These are phyloP conservation scores for Pseudocercospora fuligena DNA, from an alignment of 2,329 filamentous ascomycete species.

Conservation along the genomic window DNA sequence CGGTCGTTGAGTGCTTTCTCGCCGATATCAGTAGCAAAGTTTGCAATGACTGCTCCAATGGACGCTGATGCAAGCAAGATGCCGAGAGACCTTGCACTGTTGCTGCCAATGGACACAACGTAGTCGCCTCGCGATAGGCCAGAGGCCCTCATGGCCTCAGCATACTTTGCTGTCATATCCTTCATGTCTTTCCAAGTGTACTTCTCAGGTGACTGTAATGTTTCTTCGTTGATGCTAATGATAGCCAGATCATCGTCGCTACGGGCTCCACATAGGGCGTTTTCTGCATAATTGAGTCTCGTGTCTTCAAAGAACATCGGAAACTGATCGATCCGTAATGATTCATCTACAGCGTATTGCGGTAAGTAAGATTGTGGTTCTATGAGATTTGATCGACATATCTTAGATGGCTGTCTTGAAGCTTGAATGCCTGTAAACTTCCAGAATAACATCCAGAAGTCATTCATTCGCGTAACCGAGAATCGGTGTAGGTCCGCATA, in stretches of 20 bases:
- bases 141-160: constrained; percentile 13
- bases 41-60: constrained; percentile 17
- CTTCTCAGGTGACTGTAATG: constrained; percentile 14
- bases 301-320: constrained; percentile 21
- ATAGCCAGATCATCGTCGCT: constrained; percentile 22
- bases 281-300: constrained; percentile 22
- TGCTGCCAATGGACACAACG: constrained; percentile 18
- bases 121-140: constrained; percentile 12
- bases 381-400: neutral
- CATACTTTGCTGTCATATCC: constrained; percentile 12
- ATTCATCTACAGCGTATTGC: constrained; percentile 18
- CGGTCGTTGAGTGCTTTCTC: constrained; percentile 21
- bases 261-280: constrained; percentile 16
- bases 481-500: constrained; percentile 23
- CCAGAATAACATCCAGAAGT: constrained; percentile 27
- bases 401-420: constrained; percentile 16
- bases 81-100: constrained; percentile 12
- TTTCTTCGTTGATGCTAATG: constrained; percentile 18
- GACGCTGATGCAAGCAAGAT: constrained; percentile 17
- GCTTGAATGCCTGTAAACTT: constrained; percentile 22
- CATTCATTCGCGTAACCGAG: constrained; percentile 24
- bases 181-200: constrained; percentile 19
- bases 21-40: constrained; percentile 23
- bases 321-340: constrained; percentile 16
- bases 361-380: neutral